Conservation (phyloP, 2,329 filamentous ascomycete genomes). For the Chrysosporium keratinophilum region DNA sequence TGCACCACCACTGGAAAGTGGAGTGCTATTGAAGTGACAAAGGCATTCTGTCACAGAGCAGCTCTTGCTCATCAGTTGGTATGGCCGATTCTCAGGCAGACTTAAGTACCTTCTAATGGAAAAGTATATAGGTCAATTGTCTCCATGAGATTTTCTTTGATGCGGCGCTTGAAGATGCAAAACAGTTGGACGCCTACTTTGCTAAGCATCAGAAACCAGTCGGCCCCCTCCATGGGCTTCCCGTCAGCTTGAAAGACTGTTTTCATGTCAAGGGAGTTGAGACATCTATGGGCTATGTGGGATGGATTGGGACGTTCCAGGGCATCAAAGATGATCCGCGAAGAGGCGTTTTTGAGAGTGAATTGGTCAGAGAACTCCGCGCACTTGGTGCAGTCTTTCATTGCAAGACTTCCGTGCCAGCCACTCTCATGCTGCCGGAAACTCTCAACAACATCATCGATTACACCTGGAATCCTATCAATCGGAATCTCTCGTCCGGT, state of each 20-base stretch:
- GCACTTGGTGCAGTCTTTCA: conserved; percentile 46
- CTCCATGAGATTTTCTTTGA: conserved; percentile 21
- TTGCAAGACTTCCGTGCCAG: conserved; percentile 47
- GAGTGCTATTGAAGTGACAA: conserved; percentile 9
- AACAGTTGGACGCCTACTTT: conserved; percentile 29
- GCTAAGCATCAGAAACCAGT: conserved; percentile 30
- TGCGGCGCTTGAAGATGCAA: conserved; percentile 20
- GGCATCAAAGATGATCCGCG: conserved; percentile 44
- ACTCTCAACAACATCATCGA: conserved; percentile 53
- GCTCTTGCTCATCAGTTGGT: conserved; percentile 15
- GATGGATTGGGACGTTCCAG: conserved; percentile 46
- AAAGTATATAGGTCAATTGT: conserved; percentile 1
- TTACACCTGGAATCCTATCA: conserved; percentile 48
- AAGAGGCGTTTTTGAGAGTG: conserved; percentile 44
- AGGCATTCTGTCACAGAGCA: conserved; percentile 12
- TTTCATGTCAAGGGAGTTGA: conserved; percentile 16
- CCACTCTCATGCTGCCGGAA: conserved; percentile 49
- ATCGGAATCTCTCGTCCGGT: conserved; percentile 44
- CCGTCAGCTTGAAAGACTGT: conserved; percentile 24
- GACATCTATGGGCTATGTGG: conserved; percentile 17
- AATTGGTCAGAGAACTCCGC: conserved; percentile 48
- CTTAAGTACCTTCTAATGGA: neutral
- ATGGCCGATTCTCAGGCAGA: neutral
- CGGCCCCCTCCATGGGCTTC: conserved; percentile 23
- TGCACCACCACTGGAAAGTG: conserved; percentile 11